Evolutionary conservation across 768 basidiomycete species (phyloP).

Genomic region (Naematelia aurantialba): DNA sequence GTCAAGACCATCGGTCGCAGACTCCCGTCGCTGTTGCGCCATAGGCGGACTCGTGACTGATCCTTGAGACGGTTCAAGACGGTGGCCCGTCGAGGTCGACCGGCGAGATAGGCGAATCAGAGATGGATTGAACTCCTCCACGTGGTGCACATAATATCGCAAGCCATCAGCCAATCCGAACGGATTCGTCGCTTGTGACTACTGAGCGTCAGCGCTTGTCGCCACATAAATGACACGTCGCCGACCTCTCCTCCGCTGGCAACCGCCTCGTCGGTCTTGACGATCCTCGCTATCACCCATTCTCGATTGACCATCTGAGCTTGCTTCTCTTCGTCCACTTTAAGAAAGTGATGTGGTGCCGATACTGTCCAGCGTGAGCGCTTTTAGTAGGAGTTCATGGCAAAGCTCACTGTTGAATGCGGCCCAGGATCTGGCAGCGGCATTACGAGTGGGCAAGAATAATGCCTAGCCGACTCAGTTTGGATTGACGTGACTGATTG

Average conservation of each 20-base stretch:
- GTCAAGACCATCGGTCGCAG: neutral
- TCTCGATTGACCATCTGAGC: constrained; percentile 87
- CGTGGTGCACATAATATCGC: constrained; percentile 42
- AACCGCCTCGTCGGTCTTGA: constrained; percentile 42
- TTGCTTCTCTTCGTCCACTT: constrained; percentile 76
- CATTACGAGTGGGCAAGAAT: constrained; percentile 92
- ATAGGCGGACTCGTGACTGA: neutral
- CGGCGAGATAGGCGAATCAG: constrained; percentile 16
- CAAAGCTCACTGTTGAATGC: constrained; percentile 82
- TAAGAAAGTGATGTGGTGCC: constrained; percentile 95
- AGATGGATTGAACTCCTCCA: constrained; percentile 40
- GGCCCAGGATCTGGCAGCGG: constrained; percentile 90
- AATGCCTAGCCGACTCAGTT: constrained; percentile 57
- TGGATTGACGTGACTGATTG: neutral
- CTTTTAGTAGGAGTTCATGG: constrained; percentile 5
- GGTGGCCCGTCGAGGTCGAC: constrained; percentile 12
- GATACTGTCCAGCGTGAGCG: constrained; percentile 60
- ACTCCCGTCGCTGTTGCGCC: neutral
- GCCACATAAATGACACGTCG: neutral
- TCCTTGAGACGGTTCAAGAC: neutral
- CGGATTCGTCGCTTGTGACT: constrained; percentile 34
- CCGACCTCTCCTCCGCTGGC: constrained; percentile 40
- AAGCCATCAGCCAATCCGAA: constrained; percentile 48
- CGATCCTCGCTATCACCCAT: constrained; percentile 53
- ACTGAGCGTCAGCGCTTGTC: neutral